phyloP scores from a whole-genome alignment of 2,329 filamentous ascomycete genomes.

The Paracamarosporium sp. region DNA sequence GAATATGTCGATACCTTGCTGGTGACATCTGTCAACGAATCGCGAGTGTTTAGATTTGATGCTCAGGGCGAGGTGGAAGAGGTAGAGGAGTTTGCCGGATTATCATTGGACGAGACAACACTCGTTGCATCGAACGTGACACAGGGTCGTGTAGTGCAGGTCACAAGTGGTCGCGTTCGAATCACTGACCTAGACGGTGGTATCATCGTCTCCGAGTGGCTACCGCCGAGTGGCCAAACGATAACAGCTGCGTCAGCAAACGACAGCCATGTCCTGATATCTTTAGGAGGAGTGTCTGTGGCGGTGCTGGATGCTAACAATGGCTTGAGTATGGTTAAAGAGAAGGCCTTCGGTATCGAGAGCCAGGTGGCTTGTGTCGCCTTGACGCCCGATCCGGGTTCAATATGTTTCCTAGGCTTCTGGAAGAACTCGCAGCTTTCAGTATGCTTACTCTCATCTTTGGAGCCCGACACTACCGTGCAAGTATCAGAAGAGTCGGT shows the following conservation, averaged over 20 bases:
- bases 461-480: constrained; percentile 70
- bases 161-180: constrained; percentile 69
- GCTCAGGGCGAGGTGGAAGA: constrained; percentile 83
- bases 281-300: constrained; percentile 75
- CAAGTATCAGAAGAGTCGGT: constrained; percentile 70
- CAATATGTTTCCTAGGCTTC: constrained; percentile 81
- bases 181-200: constrained; percentile 67
- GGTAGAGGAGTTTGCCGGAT: constrained; percentile 74
- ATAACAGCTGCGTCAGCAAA: constrained; percentile 85
- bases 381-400: constrained; percentile 67
- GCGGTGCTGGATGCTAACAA: constrained; percentile 64
- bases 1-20: constrained; percentile 72
- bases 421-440: constrained; percentile 84
- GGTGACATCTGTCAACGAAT: constrained; percentile 83
- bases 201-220: constrained; percentile 66
- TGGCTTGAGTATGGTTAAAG: constrained; percentile 63
- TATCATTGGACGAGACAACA: constrained; percentile 74
- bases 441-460: constrained; percentile 70
- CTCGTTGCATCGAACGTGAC: constrained; percentile 72
- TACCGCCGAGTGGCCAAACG: constrained; percentile 52
- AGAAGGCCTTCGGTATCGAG: constrained; percentile 67
- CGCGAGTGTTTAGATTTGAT: constrained; percentile 80
- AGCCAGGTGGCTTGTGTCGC: constrained; percentile 89
- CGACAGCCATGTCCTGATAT: constrained; percentile 71
- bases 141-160: constrained; percentile 72